Evolutionary conservation across 208 protist species (phyloP).

Genomic region (Leishmania tarentolae): DNA sequence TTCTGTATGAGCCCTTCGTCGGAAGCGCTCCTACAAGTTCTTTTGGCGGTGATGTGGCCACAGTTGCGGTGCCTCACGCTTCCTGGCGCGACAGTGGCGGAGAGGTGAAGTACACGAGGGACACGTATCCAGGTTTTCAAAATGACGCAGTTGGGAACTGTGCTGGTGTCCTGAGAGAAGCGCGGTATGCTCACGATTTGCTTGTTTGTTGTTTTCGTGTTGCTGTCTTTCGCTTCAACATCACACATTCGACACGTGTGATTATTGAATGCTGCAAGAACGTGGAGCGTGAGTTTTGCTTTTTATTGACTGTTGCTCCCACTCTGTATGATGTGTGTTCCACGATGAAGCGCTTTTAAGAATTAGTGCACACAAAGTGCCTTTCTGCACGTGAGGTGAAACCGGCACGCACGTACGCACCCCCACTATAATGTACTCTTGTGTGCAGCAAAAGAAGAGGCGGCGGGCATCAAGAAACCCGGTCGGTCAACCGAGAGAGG

Average conservation of each 20-base stretch:
- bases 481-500: background rate
- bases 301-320: background rate
- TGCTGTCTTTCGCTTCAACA: background rate
- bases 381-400: background rate
- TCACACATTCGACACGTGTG: background rate
- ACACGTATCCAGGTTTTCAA: background rate
- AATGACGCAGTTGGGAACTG: background rate
- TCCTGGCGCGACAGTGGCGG: background rate
- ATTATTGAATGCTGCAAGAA: background rate
- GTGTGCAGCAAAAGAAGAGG: background rate
- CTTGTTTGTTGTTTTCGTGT: background rate
- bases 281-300: background rate
- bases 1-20: background rate
- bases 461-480: background rate
- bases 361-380: background rate
- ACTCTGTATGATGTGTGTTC: slow-evolving; percentile 2
- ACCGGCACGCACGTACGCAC: background rate
- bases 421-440: background rate
- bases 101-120: background rate
- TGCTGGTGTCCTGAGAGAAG: background rate
- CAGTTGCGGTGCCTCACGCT: background rate
- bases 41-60: background rate
- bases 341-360: background rate
- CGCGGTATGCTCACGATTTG: too few relatives aligned
- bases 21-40: background rate